Evolutionary conservation across 495 filamentous ascomycete genomes (phyloP).

Genomic region (Penicillium alfredii): DNA sequence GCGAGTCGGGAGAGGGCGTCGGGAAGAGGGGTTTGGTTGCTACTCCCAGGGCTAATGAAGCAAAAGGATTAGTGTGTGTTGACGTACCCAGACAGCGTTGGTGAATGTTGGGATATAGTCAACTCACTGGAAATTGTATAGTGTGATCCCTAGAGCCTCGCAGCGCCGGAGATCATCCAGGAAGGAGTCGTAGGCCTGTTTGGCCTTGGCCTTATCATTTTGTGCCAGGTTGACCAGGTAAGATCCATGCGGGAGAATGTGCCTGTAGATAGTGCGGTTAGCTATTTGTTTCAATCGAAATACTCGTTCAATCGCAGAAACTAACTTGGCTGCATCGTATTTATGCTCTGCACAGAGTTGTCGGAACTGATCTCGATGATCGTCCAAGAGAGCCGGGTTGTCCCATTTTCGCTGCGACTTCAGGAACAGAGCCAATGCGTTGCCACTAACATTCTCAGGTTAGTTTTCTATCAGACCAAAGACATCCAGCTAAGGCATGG

Average conservation of each 20-base stretch:
- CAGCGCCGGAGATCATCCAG: conserved; percentile 84
- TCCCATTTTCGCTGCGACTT: conserved; percentile 94
- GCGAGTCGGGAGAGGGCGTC: conserved; percentile 76
- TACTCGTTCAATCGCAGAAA: neutral
- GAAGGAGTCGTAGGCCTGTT: conserved; percentile 83
- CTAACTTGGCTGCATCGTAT: conserved; percentile 60
- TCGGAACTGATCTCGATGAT: conserved; percentile 61
- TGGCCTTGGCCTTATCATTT: conserved; percentile 66
- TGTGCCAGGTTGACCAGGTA: conserved; percentile 96
- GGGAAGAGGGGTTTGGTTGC: conserved; percentile 55
- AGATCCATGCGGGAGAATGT: conserved; percentile 85
- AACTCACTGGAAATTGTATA: conserved; percentile 93
- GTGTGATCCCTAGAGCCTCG: conserved; percentile 75
- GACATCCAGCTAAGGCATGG: too few relatives aligned
- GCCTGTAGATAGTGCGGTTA: conserved; percentile 29
- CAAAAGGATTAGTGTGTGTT: conserved; percentile 10
- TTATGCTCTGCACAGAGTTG: conserved; percentile 58
- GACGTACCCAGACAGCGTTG: too few relatives aligned
- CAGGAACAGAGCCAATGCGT: conserved; percentile 89
- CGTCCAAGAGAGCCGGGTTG: conserved; percentile 68
- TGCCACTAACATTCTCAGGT: conserved; percentile 55
- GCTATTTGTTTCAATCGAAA: neutral
- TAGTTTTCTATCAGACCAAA: too few relatives aligned
- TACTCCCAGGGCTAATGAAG: conserved; percentile 61
- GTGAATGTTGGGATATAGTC: neutral